These are phyloP conservation scores for Acrocalymma vagum DNA, from an alignment of 2,329 filamentous ascomycete species.

Conservation along the genomic window DNA sequence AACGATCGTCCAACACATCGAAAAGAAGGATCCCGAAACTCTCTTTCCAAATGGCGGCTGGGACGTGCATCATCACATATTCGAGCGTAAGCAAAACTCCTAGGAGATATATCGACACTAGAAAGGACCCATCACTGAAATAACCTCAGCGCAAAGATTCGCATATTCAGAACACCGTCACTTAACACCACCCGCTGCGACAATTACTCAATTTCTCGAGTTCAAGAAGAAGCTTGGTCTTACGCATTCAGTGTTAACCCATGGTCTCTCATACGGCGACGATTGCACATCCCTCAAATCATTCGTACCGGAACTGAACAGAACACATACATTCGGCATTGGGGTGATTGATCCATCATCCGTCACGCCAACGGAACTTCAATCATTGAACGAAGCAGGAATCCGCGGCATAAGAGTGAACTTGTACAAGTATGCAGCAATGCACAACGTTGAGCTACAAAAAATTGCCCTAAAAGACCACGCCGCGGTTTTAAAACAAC, in stretches of 20 bases:
- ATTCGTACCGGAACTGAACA: constrained; percentile 39
- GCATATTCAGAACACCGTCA: constrained; percentile 33
- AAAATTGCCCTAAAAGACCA: constrained; percentile 42
- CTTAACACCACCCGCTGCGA: constrained; percentile 38
- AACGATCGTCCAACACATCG: background rate
- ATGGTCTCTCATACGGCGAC: constrained; percentile 49
- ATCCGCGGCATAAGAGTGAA: constrained; percentile 48
- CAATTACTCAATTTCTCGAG: constrained; percentile 28
- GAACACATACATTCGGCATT: constrained; percentile 33
- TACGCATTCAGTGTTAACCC: constrained; percentile 46
- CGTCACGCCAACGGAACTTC: constrained; percentile 26
- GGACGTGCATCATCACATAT: constrained; percentile 20
- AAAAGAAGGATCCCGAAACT: background rate
- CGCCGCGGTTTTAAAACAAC: constrained; percentile 21
- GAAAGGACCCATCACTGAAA: no score
- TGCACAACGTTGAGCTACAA: constrained; percentile 48
- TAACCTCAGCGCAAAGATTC: constrained; percentile 16
- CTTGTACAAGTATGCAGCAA: constrained; percentile 46
- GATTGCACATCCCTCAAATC: constrained; percentile 44
- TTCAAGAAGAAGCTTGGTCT: constrained; percentile 37
- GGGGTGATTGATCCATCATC: constrained; percentile 41
- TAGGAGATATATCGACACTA: no score
- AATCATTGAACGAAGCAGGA: constrained; percentile 34
- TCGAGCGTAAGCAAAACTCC: constrained; percentile 13
- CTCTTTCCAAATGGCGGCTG: constrained; percentile 16